A percentile compares a stretch with the other conserved stretches of the same genome.
Conservation (phyloP, 768 basidiomycete species). For the Lactarius evosmus region DNA sequence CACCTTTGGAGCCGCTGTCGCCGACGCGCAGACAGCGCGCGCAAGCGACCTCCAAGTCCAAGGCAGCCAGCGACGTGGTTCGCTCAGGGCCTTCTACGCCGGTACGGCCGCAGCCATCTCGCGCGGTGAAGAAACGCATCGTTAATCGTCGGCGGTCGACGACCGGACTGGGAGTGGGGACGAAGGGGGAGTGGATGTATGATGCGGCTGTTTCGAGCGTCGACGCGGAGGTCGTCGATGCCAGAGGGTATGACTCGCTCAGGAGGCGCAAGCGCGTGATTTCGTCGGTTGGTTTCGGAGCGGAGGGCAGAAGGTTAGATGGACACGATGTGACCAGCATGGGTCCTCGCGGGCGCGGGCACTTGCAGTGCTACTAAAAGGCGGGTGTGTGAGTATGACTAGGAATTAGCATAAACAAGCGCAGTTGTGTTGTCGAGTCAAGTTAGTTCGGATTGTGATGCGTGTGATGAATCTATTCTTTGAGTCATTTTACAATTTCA, state of each 20-base stretch:
- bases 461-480: neutral
- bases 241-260: slow-evolving; percentile 9
- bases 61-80: slow-evolving; percentile 4
- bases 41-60: slow-evolving; percentile 7
- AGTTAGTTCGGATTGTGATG: neutral
- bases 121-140: slow-evolving; percentile 29
- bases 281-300: slow-evolving; percentile 20
- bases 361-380: neutral
- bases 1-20: slow-evolving; percentile 5
- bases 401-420: neutral
- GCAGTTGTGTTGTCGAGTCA: neutral
- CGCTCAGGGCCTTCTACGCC: neutral
- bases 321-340: slow-evolving; percentile 2
- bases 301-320: slow-evolving; percentile 14
- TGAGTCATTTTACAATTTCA: neutral
- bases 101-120: slow-evolving; percentile 11
- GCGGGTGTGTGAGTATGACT: neutral
- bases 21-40: slow-evolving; percentile 15
- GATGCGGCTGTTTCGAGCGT: slow-evolving; percentile 23
- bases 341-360: neutral
- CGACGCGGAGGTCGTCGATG: slow-evolving; percentile 19
- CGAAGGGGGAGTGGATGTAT: slow-evolving; percentile 25
- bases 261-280: slow-evolving; percentile 26
- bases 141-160: slow-evolving; percentile 27
- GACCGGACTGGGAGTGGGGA: slow-evolving; percentile 18